Evolutionary conservation across 768 basidiomycete species (phyloP).

Genomic region (Amanita pseudoporphyria): DNA sequence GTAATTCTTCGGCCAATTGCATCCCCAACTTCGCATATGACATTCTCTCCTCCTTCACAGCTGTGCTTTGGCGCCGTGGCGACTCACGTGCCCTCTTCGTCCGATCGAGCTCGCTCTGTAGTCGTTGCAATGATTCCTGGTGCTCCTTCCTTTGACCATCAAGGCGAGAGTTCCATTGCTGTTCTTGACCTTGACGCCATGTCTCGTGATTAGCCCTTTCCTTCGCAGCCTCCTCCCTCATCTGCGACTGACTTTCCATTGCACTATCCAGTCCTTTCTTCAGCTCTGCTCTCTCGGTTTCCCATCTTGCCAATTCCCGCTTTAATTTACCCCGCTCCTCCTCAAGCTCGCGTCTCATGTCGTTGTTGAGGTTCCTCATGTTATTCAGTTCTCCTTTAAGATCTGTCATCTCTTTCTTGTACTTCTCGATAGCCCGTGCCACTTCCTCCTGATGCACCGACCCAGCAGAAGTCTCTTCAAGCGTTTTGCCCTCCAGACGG

Average conservation of each 20-base stretch:
- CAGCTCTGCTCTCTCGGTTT: background rate
- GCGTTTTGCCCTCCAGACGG: slow-evolving; percentile 14
- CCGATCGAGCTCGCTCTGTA: background rate
- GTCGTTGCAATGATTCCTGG: background rate
- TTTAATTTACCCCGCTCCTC: background rate
- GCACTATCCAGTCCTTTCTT: background rate
- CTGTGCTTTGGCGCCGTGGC: too few relatives aligned
- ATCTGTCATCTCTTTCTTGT: slow-evolving; percentile 22
- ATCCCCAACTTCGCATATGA: too few relatives aligned
- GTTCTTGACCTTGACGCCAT: background rate
- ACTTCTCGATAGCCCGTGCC: slow-evolving; percentile 22
- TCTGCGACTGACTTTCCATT: background rate
- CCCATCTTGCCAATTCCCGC: background rate
- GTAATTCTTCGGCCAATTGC: too few relatives aligned
- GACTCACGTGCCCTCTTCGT: background rate
- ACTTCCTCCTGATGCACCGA: slow-evolving; percentile 25
- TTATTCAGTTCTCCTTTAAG: background rate
- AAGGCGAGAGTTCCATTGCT: background rate
- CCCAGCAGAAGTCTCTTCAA: slow-evolving; percentile 29
- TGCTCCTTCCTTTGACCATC: background rate
- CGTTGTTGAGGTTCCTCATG: background rate
- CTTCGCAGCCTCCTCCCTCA: background rate
- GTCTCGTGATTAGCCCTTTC: background rate
- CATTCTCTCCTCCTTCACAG: too few relatives aligned
- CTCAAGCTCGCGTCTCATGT: background rate